Conservation (phyloP, 176 grass and related monocot species). For the Bothriochloa decipiens region DNA sequence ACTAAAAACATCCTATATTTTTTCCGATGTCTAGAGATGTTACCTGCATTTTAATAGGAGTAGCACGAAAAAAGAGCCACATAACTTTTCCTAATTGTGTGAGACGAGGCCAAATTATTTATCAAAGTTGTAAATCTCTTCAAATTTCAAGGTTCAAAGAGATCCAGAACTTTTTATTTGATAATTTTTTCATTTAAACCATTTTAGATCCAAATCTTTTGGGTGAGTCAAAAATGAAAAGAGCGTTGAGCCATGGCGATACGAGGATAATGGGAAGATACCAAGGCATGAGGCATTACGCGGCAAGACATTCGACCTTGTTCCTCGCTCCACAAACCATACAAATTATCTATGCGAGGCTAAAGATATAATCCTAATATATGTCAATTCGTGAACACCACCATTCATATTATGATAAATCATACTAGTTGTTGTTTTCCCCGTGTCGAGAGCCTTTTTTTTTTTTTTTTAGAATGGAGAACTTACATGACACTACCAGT, state of each 20-base stretch:
- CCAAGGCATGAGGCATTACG: too few species aligned
- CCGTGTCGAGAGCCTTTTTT: not conserved
- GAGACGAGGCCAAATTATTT: not conserved
- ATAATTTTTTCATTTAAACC: not conserved
- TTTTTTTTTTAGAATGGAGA: too few species aligned
- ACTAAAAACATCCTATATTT: not conserved
- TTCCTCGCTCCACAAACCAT: not conserved
- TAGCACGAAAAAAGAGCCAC: not conserved
- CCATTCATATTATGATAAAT: too few species aligned
- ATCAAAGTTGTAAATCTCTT: not conserved
- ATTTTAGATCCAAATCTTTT: not conserved
- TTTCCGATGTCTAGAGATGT: not conserved
- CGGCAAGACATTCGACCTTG: too few species aligned
- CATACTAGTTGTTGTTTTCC: not conserved
- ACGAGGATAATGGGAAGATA: not conserved
- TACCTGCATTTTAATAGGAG: not conserved
- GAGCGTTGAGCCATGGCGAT: too few species aligned
- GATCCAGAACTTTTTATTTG: not conserved
- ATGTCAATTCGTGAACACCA: too few species aligned
- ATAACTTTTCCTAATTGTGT: not conserved
- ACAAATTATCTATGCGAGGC: not conserved
- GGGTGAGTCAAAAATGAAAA: too few species aligned
- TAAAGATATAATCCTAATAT: not conserved
- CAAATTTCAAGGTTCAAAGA: not conserved
- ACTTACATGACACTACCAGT: not conserved